phyloP scores from a whole-genome alignment of 192 early-diverging fungal genomes.

The Tieghemiomyces parasiticus region DNA sequence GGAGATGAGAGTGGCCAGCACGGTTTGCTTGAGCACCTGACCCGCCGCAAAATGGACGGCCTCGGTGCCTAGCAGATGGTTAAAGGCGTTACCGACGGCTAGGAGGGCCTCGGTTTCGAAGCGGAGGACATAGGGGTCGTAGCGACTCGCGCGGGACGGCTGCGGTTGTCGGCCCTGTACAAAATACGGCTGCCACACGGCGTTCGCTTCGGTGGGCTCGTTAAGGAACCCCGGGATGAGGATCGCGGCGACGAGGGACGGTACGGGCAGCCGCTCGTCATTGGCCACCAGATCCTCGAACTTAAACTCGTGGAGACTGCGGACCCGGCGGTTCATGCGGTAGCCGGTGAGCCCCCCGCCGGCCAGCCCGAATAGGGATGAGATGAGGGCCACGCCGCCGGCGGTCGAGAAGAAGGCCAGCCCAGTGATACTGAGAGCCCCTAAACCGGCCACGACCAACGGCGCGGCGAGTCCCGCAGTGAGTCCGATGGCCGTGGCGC shows the following conservation, averaged over 20 bases:
- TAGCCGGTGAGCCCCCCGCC: slow-evolving; percentile 26
- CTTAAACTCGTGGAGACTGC: slow-evolving; percentile 25
- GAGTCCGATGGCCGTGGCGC: slow-evolving; percentile 29
- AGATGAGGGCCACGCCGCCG: slow-evolving; percentile 29
- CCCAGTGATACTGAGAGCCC: slow-evolving; percentile 27
- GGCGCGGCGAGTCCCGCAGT: slow-evolving; percentile 38
- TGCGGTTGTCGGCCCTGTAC: slow-evolving; percentile 14
- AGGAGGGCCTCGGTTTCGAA: slow-evolving; percentile 29
- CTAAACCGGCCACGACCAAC: slow-evolving; percentile 33
- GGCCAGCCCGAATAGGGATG: slow-evolving; percentile 31
- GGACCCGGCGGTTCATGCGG: slow-evolving; percentile 22
- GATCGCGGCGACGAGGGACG: slow-evolving; percentile 27
- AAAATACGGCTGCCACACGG: slow-evolving; percentile 19
- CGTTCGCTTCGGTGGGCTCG: slow-evolving; percentile 14
- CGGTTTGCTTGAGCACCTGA: slow-evolving; percentile 28
- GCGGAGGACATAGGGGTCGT: slow-evolving; percentile 30
- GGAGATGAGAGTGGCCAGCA: slow-evolving; percentile 19
- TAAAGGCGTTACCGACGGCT: slow-evolving; percentile 25
- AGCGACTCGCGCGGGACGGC: slow-evolving; percentile 15
- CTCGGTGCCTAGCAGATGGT: slow-evolving; percentile 20
- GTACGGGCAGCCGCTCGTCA: slow-evolving; percentile 8
- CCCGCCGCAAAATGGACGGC: slow-evolving; percentile 25
- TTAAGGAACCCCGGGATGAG: slow-evolving; percentile 31
- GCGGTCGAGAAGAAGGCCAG: slow-evolving; percentile 26
- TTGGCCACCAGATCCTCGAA: slow-evolving; percentile 16